phyloP scores from a whole-genome alignment of 1,284 basidiomycete species.

The Cutaneotrichosporon sp. region DNA sequence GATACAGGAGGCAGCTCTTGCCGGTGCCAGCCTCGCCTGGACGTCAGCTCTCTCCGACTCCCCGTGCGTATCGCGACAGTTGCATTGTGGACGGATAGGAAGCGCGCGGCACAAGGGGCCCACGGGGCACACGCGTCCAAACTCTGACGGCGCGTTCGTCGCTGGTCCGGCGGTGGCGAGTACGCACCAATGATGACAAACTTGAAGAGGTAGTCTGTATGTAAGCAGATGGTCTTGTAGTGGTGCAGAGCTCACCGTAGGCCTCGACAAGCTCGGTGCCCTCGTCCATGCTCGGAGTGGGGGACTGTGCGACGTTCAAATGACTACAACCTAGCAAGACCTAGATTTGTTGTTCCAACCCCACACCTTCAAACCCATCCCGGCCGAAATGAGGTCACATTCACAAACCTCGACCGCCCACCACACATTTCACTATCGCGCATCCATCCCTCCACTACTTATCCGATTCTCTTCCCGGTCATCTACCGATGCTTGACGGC shows the following conservation, averaged over 20 bases:
- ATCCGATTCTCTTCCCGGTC: not conserved
- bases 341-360: not conserved
- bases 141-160: too few species aligned
- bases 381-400: too few species aligned
- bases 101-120: too few species aligned
- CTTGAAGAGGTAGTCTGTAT: slow-evolving; percentile 92
- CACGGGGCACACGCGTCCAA: too few species aligned
- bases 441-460: not conserved
- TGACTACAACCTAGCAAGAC: too few species aligned
- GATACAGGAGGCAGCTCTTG: slow-evolving; percentile 92
- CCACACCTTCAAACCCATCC: not conserved
- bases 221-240: not conserved
- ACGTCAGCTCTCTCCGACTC: slow-evolving; percentile 6
- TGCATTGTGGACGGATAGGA: not conserved
- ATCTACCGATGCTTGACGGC: not conserved
- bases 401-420: too few species aligned
- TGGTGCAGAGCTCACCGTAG: slow-evolving; percentile 60
- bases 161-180: too few species aligned
- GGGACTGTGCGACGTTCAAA: not conserved
- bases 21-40: slow-evolving; percentile 92
- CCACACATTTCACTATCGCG: not conserved
- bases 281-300: slow-evolving; percentile 48
- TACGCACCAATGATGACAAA: slow-evolving; percentile 84
- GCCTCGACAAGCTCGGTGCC: slow-evolving; percentile 88
- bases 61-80: not conserved